phyloP scores from a whole-genome alignment of 345 rosid genomes.

The Salix suchowensis region DNA sequence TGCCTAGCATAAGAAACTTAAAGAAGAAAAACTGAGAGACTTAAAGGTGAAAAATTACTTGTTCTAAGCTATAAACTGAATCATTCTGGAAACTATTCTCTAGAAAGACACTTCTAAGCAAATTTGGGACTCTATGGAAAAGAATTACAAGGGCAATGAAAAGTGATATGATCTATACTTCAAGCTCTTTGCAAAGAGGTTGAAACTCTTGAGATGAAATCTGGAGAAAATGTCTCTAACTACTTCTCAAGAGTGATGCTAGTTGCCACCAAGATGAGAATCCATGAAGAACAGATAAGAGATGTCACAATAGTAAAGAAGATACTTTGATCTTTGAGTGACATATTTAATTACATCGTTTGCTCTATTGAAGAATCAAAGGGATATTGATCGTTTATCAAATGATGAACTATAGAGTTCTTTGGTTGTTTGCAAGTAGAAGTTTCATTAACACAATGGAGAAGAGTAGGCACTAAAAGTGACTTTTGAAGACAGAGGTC shows the following conservation, averaged over 20 bases:
- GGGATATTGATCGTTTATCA: neutral
- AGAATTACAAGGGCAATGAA: neutral
- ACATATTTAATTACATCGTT: neutral
- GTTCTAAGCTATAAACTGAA: neutral
- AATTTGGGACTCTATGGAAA: neutral
- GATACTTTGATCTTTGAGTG: neutral
- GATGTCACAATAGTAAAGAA: neutral
- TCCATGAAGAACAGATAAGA: neutral
- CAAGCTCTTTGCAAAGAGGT: neutral
- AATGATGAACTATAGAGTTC: neutral
- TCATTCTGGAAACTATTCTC: neutral
- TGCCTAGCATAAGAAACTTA: neutral
- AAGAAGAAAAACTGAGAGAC: neutral
- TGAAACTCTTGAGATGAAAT: neutral
- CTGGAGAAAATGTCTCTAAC: neutral
- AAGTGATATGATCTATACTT: neutral
- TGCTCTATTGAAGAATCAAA: neutral
- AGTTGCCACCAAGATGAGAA: no score
- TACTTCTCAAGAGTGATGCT: no score
- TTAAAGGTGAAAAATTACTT: neutral
- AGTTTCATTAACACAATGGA: neutral
- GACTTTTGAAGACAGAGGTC: neutral
- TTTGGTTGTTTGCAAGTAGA: neutral
- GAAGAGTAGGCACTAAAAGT: neutral
- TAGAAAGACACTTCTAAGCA: neutral